These are phyloP conservation scores for Caryopteris hybrid DNA, from an alignment of 305 asterid genomes.

Conservation along the genomic window DNA sequence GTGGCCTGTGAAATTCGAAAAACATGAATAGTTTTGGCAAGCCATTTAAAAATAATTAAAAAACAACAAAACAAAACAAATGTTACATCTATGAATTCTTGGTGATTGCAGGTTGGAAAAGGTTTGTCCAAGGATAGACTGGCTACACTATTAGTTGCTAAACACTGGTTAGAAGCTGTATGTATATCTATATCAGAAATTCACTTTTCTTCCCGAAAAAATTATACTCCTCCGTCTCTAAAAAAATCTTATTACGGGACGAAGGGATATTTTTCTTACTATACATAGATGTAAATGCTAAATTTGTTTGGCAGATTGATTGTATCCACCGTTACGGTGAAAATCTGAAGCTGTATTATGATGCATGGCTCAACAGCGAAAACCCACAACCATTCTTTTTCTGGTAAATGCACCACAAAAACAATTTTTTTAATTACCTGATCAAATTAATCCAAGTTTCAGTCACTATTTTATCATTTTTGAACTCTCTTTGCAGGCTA, in stretches of 20 bases:
- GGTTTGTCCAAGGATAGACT: conserved; percentile 29
- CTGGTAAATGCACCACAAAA: conserved; percentile 24
- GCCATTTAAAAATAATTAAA: too few relatives aligned
- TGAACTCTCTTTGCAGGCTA: conserved; percentile 20
- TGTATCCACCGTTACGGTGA: conserved; percentile 34
- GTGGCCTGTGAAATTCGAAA: too few relatives aligned
- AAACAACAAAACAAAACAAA: too few relatives aligned
- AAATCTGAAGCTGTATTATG: conserved; percentile 24
- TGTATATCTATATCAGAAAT: not conserved
- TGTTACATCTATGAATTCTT: not conserved
- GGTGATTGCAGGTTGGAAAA: conserved; percentile 27
- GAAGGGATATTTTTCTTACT: not conserved
- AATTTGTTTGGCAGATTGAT: conserved; percentile 35
- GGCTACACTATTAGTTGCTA: conserved; percentile 17
- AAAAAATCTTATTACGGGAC: too few relatives aligned
- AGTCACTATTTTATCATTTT: too few relatives aligned
- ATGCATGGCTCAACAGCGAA: conserved; percentile 21
- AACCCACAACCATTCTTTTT: conserved; percentile 33
- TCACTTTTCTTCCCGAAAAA: not conserved
- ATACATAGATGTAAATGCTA: too few relatives aligned
- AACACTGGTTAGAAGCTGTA: conserved; percentile 38
- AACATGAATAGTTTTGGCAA: too few relatives aligned
- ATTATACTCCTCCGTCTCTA: too few relatives aligned
- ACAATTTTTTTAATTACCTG: too few relatives aligned
- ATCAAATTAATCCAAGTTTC: too few relatives aligned